phyloP scores from a whole-genome alignment of 176 grass and related monocot species.

The Alopecurus myosuroides region DNA sequence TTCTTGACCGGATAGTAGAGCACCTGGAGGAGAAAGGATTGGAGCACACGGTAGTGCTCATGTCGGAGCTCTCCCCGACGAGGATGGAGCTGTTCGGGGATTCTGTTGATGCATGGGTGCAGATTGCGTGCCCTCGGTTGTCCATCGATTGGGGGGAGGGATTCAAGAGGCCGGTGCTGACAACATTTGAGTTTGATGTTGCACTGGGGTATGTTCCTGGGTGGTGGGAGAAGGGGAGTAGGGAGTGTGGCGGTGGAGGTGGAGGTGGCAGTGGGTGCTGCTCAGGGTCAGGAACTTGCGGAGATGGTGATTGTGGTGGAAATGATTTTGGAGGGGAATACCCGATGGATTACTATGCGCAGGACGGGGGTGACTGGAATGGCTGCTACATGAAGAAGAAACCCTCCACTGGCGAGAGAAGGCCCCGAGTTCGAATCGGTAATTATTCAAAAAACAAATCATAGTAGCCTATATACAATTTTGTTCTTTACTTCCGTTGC shows the following conservation, averaged over 20 bases:
- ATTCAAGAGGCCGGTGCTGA: slow-evolving; percentile 80
- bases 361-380: slow-evolving; percentile 96
- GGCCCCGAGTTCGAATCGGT: slow-evolving; percentile 37
- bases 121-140: slow-evolving; percentile 85
- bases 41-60: slow-evolving; percentile 73
- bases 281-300: slow-evolving; percentile 26
- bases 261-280: slow-evolving; percentile 16
- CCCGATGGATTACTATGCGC: slow-evolving; percentile 93
- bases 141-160: slow-evolving; percentile 97
- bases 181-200: slow-evolving; percentile 90
- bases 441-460: not conserved
- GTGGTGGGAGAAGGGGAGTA: slow-evolving; percentile 84
- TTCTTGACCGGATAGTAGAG: slow-evolving; percentile 71
- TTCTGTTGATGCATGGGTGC: slow-evolving; percentile 85
- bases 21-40: slow-evolving; percentile 92
- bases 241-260: not conserved
- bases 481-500: not conserved
- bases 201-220: slow-evolving; percentile 73
- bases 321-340: slow-evolving; percentile 53
- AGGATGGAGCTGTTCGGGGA: slow-evolving; percentile 83
- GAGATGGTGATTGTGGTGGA: slow-evolving; percentile 6
- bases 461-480: not conserved
- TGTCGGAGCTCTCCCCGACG: slow-evolving; percentile 82
- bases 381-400: slow-evolving; percentile 89
- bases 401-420: slow-evolving; percentile 39